These are phyloP conservation scores for Xylaria longipes DNA, from an alignment of 495 filamentous ascomycete species.

Conservation along the genomic window DNA sequence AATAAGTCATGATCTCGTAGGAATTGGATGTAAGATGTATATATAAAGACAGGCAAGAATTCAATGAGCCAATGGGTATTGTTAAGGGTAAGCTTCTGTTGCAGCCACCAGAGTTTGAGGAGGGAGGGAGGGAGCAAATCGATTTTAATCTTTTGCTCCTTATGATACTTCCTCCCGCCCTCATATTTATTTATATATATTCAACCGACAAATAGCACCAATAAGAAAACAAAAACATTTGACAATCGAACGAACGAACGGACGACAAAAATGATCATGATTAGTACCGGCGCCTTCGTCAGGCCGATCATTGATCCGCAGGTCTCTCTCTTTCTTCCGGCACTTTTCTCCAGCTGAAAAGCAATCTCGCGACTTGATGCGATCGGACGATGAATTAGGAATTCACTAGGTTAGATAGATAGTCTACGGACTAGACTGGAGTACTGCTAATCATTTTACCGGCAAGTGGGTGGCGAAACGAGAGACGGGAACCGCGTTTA, in stretches of 20 bases:
- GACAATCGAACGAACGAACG: background rate
- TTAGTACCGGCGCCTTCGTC: background rate
- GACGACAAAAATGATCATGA: no score
- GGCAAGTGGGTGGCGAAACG: background rate
- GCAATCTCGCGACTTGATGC: background rate
- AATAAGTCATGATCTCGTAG: background rate
- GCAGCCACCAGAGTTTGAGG: background rate
- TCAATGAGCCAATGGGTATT: background rate
- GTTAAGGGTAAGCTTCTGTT: background rate
- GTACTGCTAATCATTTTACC: background rate
- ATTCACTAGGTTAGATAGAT: no score
- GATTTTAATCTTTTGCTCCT: background rate
- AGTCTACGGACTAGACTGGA: no score
- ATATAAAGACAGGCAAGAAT: conserved; percentile 5
- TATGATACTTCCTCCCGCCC: background rate
- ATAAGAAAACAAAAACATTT: background rate
- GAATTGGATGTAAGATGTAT: conserved; percentile 3
- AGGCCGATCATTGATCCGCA: conserved; percentile 14
- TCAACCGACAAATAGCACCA: background rate
- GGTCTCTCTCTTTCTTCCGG: background rate
- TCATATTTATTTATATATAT: background rate
- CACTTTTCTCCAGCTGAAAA: background rate
- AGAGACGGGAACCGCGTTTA: background rate
- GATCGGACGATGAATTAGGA: conserved; percentile 1
- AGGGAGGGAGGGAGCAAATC: background rate